Percentiles rank a stretch among this genome's conserved stretches.
These are phyloP conservation scores for Clarireedia sp. DNA, from an alignment of 2,329 filamentous ascomycete species.

Conservation along the genomic window DNA sequence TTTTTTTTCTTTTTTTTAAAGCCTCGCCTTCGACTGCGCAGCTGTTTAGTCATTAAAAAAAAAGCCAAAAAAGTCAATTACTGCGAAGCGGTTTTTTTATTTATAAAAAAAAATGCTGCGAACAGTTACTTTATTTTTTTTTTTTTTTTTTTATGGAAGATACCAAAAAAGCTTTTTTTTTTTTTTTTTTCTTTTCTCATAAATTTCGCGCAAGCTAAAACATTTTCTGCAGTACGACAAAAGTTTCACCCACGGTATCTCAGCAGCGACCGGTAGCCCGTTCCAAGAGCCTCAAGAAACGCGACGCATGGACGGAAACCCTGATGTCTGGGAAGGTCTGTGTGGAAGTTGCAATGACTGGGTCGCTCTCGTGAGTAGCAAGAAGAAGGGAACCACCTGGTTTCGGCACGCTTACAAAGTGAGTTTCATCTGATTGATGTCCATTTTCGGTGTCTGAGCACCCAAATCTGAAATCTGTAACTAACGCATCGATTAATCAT, in stretches of 20 bases:
- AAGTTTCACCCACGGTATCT: slow-evolving; percentile 81
- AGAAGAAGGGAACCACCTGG: slow-evolving; percentile 90
- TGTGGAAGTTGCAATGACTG: slow-evolving; percentile 74
- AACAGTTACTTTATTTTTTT: no score
- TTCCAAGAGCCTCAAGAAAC: slow-evolving; percentile 73
- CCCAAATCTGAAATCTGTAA: neutral
- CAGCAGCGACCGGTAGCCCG: slow-evolving; percentile 67
- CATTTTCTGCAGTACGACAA: slow-evolving; percentile 60
- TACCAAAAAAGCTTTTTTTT: no score
- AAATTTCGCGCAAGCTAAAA: neutral
- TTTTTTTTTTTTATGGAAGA: no score
- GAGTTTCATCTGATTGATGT: slow-evolving; percentile 22
- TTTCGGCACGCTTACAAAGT: slow-evolving; percentile 86
- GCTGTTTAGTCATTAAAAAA: no score
- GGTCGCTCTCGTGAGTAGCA: slow-evolving; percentile 74
- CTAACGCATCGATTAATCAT: slow-evolving; percentile 7
- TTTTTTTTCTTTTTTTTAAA: no score
- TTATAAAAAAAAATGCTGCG: no score
- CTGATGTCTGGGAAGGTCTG: slow-evolving; percentile 73
- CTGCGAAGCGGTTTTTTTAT: no score
- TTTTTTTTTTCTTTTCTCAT: neutral
- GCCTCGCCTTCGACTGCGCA: no score
- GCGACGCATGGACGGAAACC: slow-evolving; percentile 69
- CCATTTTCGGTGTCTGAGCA: neutral
- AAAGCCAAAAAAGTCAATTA: no score